A percentile compares a stretch with the other conserved stretches of the same genome.
These are phyloP conservation scores for Huiozyma naganishii DNA, from an alignment of 805 yeast species.

Conservation along the genomic window DNA sequence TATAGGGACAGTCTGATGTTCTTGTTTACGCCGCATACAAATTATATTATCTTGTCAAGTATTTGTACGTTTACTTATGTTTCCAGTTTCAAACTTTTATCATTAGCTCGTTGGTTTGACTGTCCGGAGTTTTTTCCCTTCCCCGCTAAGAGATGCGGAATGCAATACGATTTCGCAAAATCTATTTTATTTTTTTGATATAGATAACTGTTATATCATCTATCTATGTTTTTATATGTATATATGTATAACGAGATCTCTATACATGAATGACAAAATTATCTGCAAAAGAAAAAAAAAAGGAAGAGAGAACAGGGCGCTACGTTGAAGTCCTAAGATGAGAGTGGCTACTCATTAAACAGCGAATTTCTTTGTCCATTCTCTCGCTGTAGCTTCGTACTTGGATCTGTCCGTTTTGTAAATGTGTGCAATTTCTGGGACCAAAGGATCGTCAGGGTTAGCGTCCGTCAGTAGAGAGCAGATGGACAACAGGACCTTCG, in stretches of 20 bases:
- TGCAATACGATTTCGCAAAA: too few species aligned
- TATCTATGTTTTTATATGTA: not conserved
- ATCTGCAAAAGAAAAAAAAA: not conserved
- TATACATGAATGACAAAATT: too few species aligned
- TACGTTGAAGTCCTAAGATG: not conserved
- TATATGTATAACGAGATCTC: not conserved
- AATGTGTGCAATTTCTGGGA: constrained; percentile 94
- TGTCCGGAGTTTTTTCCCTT: too few species aligned
- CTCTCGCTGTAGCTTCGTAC: constrained; percentile 94
- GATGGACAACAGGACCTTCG: constrained; percentile 88
- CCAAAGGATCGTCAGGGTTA: constrained; percentile 97
- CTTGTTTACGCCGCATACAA: too few species aligned
- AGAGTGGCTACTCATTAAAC: constrained; percentile 36
- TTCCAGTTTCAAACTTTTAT: too few species aligned
- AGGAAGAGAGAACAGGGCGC: not conserved
- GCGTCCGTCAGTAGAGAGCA: constrained; percentile 96
- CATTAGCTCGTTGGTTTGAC: too few species aligned
- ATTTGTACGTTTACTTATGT: too few species aligned
- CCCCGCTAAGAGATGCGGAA: too few species aligned
- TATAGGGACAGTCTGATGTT: too few species aligned
- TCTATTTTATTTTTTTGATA: not conserved
- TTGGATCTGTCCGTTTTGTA: constrained; percentile 89
- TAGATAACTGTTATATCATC: not conserved
- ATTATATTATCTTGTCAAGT: too few species aligned
- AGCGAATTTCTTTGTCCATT: constrained; percentile 98